Evolutionary conservation across 1,284 basidiomycete species (phyloP).

Genomic region (Ceratobasidium theobromae): DNA sequence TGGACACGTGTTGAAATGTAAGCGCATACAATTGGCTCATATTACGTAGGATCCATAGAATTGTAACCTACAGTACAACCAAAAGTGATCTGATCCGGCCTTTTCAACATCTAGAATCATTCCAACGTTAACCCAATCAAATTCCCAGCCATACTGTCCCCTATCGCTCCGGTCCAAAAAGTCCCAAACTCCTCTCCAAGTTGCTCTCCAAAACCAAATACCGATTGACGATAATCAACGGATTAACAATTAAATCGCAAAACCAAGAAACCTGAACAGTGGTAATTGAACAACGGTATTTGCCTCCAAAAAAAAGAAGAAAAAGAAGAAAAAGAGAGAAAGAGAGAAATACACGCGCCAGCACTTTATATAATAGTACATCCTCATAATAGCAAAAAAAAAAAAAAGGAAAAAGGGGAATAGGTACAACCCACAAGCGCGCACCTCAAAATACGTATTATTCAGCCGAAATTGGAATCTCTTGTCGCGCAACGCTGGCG

Average conservation of each 20-base stretch:
- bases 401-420: not conserved
- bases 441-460: not conserved
- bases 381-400: not conserved
- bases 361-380: not conserved
- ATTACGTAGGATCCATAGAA: too few relatives aligned
- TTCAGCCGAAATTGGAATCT: constrained; percentile 22
- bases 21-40: too few relatives aligned
- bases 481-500: constrained; percentile 29
- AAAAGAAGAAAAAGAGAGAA: not conserved
- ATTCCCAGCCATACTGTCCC: not conserved
- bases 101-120: too few relatives aligned
- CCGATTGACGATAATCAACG: not conserved
- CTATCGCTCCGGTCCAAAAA: not conserved
- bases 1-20: too few relatives aligned
- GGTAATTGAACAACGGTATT: not conserved
- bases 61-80: too few relatives aligned
- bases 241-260: not conserved
- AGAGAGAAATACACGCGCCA: not conserved
- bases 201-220: not conserved
- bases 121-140: too few relatives aligned
- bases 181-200: too few relatives aligned
- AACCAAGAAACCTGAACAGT: not conserved
- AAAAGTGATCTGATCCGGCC: too few relatives aligned
- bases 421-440: too few relatives aligned
- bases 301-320: not conserved